Base-by-base conservation (phyloP, 2,329 filamentous ascomycete species). In the Pestalotiopsis sp. region DNA sequence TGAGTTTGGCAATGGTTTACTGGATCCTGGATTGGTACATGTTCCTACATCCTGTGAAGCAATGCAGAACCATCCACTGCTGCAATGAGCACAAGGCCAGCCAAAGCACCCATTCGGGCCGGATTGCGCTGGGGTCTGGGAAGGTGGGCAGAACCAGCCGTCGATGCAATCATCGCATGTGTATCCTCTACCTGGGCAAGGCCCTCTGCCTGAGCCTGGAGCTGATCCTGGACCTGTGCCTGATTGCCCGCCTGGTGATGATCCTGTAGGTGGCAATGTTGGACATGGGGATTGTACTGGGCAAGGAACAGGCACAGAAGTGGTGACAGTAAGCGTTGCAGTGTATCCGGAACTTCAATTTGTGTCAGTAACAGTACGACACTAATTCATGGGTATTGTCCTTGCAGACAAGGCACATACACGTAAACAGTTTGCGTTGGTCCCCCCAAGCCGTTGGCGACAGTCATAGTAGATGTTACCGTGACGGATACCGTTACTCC, bases 91-190 rank as follows among this genome's bases (percentile, higher is more conserved):
- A 69, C 79, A 81, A 27, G 79, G 76, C 79, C 80, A 81, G 25
- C 80, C 80, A 69, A 75, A 78, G 61, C 68, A 69, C 11, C 79
- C 79, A 61, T 78, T 80, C 45, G 78, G 80, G 17, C 76, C 78
- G 52, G 77, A 66, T 31, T 75, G 75, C 12, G 78, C 79, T 3
- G 79, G 76, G 12, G 78, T 80, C 57, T 79, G 76, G 6, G 72
- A 67, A 17, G 79, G 77, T 9, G 80, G 80, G 39, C 79, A 81
- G 68, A 81, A 81, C 79, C 78, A 80, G 25, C 78, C 79, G 41
- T 78, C 76, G 17, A 75, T 71, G 57, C 79, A 81, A 11, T 78
- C 78, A 41, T 78, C 69, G 65, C 79, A 81, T n/a, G 77, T 78
- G 65, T 80, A 81, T 6, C 79, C 78, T 61, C 73, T 65, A 20